Percentiles rank a stretch among this genome's conserved stretches.
Evolutionary conservation across 2,329 filamentous ascomycete genomes (phyloP).

Genomic region (Rutstroemia sp.): DNA sequence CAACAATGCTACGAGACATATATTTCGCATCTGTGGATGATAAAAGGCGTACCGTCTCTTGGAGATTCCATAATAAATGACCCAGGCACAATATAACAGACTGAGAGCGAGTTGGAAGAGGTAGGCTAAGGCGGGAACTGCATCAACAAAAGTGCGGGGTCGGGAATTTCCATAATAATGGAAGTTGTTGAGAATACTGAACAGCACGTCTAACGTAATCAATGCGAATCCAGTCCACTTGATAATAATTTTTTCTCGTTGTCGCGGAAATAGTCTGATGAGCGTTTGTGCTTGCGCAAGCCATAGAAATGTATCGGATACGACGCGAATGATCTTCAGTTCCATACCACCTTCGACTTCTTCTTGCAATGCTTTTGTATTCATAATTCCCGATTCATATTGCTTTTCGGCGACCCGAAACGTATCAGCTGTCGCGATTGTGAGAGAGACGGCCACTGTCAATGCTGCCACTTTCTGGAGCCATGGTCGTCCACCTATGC

Average conservation of each 20-base stretch:
- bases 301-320: conserved; percentile 96
- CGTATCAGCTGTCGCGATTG: conserved; percentile 87
- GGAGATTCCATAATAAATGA: conserved; percentile 65
- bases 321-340: conserved; percentile 82
- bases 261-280: conserved; percentile 89
- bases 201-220: conserved; percentile 83
- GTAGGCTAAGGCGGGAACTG: conserved; percentile 74
- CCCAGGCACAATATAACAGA: conserved; percentile 65
- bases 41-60: conserved; percentile 67
- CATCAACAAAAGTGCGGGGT: conserved; percentile 75
- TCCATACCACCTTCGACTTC: conserved; percentile 78
- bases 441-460: conserved; percentile 75
- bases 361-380: conserved; percentile 67
- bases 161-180: conserved; percentile 49
- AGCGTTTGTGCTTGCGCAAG: conserved; percentile 94
- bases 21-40: conserved; percentile 65
- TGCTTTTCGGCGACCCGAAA: conserved; percentile 78
- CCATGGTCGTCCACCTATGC: conserved; percentile 87
- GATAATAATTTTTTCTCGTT: conserved; percentile 96
- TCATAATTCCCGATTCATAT: conserved; percentile 72
- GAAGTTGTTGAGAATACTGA: conserved; percentile 89
- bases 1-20: conserved; percentile 57
- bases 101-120: conserved; percentile 65
- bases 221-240: conserved; percentile 97
- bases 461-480: conserved; percentile 76